Evolutionary conservation across 169 alveolate species (phyloP), one percentile per base, ranked within the genome.

Genomic region (Plasmodium inui): DNA sequence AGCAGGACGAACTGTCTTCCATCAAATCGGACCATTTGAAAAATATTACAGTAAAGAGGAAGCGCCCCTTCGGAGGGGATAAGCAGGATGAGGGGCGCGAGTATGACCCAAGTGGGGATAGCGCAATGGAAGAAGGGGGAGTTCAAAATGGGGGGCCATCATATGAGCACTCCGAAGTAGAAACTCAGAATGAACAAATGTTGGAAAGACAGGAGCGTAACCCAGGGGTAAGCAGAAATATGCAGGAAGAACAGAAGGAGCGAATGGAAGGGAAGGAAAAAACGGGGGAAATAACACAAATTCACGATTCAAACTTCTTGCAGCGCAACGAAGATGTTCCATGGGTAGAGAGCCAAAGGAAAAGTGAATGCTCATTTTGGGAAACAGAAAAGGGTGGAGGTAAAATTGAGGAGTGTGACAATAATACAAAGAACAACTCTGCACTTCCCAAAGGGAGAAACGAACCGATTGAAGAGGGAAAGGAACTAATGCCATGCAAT

Each of bases 21-120:
- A 73, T 57, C n/a, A 55, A n/a, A 73, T 89, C 82, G 12, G 78
- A 41, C 19, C 28, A 39, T 57, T 19, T 26, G 46, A 61, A 32
- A 88, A 79, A 76, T 76, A 76, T 34, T 74, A 37, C 41, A 19
- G 30, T 32, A 67, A 70, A 71, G 73, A 26, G 82, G 46, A 70
- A 78, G 10, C 28, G 28, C n/a, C 76, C 37, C 76, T 67, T 67
- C 37, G 76, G 17, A 67, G 37, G 37, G 30, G 30, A 26, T 67
- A 67, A 67, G 76, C 41, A 67, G 4, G 41, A 67, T 67, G 30
- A 74, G 32, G 9, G 32, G 22, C 61, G 10, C 32, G 57, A 12
- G 83, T n/a, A 12, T 74, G 28, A 74, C 12, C 61, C 32, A n/a
- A 9, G 34, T 17, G 55, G 44, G n/a, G 44, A 10, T 67, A 28